A percentile compares a stretch with the other conserved stretches of the same genome.
phyloP scores from a whole-genome alignment of 495 filamentous ascomycete species.

The Talaromyces stipitatus region DNA sequence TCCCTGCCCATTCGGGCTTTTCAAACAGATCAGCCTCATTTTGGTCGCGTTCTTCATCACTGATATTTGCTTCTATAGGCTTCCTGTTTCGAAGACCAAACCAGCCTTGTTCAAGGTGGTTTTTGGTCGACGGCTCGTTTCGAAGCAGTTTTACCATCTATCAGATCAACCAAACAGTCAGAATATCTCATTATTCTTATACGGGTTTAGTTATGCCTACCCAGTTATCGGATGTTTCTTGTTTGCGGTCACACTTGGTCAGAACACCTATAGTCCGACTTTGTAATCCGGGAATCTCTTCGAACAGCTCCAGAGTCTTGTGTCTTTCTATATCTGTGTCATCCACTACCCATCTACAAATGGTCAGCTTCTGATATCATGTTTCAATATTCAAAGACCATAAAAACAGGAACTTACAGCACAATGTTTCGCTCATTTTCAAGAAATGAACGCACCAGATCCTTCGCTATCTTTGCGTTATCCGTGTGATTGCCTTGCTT shows the following conservation, averaged over 20 bases:
- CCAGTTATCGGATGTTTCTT: constrained; percentile 6
- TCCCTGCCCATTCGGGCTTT: not conserved
- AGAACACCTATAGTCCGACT: not conserved
- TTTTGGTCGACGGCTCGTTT: not conserved
- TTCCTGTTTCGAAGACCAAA: constrained; percentile 4
- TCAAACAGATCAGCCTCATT: not conserved
- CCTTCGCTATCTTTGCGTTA: constrained; percentile 1
- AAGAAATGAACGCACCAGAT: constrained; percentile 1
- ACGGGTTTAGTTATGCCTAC: not conserved
- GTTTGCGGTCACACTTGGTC: constrained; percentile 4
- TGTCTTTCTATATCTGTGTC: constrained; percentile 2
- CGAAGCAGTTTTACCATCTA: constrained; percentile 5
- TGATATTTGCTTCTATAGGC: not conserved
- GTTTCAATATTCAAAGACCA: no score
- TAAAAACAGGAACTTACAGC: not conserved
- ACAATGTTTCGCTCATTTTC: constrained; percentile 1
- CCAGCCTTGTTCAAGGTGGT: not conserved
- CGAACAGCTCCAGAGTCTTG: not conserved
- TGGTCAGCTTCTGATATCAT: not conserved
- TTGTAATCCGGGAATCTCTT: not conserved
- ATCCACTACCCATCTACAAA: constrained; percentile 2
- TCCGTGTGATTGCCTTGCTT: not conserved
- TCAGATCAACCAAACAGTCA: not conserved
- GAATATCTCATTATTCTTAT: not conserved
- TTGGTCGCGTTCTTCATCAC: not conserved